Evolutionary conservation across 495 filamentous ascomycete genomes (phyloP), one percentile per base, ranked within the genome.

Genomic region (Hypoxylon lenormandii): DNA sequence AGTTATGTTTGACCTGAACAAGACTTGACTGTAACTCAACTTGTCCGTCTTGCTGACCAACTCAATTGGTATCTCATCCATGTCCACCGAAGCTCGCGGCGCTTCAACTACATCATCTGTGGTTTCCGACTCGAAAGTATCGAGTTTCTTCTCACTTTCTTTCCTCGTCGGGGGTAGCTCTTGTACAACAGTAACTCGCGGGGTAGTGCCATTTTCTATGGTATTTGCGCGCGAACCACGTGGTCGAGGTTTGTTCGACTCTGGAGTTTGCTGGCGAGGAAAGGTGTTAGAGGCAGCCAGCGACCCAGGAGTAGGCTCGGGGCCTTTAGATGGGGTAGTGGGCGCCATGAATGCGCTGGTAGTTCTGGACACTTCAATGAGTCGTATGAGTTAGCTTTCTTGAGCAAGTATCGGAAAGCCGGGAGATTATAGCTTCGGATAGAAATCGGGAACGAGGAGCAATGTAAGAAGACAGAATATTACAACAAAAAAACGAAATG

Each of bases 41-140:
- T 91, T 89, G 77, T 98, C 95, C 40, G 90, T 91, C 73, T 97
- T 80, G 81, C 92, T 95, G 36, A 92, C 81, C 58, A 98, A 84
- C 82, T 98, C 95, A 67, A 97, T 92, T 8, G 95, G 95, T 42
- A 98, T 89, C 70, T 96, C 90, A 68, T 96, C 91, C 58, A 92
- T 88, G 30, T 88, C 88, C 72, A 87, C 81, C 58, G 89, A 84
- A 55, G 84, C 76, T 66, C 89, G 72, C 30, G 83, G 73, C 58
- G 84, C 69, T 74, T 89, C 87, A 15, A 75, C 60, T 0, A 79
- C 79, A 60, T 88, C 87, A 22, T 87, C 84, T 26, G 77, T 81
- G 23, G 76, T 73, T 26, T 82, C 79, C 13, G 83, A 80, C 62
- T 88, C 84, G 49, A 86, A 85, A 16, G 85, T 81, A 50, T 84